Percentiles rank a stretch among this genome's conserved stretches.
These are phyloP conservation scores for Pleurotus ostreatus DNA, from an alignment of 768 basidiomycete genomes.

Conservation along the genomic window DNA sequence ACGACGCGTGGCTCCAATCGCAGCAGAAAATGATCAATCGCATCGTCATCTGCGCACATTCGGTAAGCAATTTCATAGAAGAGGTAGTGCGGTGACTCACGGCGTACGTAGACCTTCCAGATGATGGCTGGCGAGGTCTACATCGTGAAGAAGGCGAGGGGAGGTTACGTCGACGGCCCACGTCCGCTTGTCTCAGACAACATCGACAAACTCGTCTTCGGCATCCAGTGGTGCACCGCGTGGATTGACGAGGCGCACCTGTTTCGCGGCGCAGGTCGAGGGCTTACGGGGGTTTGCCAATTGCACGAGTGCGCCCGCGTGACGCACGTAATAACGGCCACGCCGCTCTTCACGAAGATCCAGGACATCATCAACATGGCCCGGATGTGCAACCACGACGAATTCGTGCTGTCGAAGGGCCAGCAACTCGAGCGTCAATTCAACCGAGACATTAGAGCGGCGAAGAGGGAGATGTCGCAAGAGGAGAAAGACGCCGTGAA, in stretches of 20 bases:
- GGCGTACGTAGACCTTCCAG: not conserved
- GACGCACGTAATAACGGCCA: constrained; percentile 6
- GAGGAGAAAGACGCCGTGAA: too few species aligned
- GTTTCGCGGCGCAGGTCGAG: constrained; percentile 6
- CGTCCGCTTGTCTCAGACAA: too few species aligned
- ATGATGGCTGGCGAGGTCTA: not conserved
- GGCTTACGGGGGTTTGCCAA: constrained; percentile 6
- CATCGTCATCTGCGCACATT: not conserved
- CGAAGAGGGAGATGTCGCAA: too few species aligned
- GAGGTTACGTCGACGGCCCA: too few species aligned
- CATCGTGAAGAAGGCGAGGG: not conserved
- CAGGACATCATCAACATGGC: constrained; percentile 8
- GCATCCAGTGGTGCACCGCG: not conserved
- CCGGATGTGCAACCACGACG: not conserved
- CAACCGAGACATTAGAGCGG: not conserved
- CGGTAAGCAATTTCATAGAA: not conserved
- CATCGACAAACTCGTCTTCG: not conserved
- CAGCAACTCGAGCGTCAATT: not conserved
- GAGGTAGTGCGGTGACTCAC: not conserved
- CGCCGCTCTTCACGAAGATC: constrained; percentile 8
- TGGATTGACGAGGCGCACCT: constrained; percentile 14
- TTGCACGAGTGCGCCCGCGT: not conserved
- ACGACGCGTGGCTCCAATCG: not conserved
- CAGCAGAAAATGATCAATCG: not conserved
- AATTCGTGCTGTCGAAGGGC: not conserved